A percentile compares a stretch with the other conserved stretches of the same genome.
phyloP scores from a whole-genome alignment of 1,284 basidiomycete genomes.

The Pyrrhoderma noxium region DNA sequence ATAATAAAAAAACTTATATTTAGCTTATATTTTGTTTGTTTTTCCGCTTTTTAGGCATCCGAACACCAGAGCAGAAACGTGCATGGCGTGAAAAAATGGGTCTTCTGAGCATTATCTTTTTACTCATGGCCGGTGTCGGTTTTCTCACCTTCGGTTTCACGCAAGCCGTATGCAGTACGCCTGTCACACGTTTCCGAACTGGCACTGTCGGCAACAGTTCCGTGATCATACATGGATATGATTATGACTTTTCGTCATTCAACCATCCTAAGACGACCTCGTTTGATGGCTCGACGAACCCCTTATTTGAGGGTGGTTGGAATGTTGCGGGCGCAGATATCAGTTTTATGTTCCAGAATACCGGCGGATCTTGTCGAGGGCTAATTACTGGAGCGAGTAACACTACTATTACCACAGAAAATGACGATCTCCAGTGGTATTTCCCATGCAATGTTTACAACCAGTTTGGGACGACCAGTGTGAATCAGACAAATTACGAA shows the following conservation, averaged over 20 bases:
- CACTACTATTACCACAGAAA: conserved; percentile 58
- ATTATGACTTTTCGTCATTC: conserved; percentile 87
- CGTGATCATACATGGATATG: conserved; percentile 89
- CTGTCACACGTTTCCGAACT: conserved; percentile 73
- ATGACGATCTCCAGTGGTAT: conserved; percentile 72
- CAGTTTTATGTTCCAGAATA: conserved; percentile 91
- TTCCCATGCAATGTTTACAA: conserved; percentile 91
- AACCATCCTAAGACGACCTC: conserved; percentile 64
- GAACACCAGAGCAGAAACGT: conserved; percentile 88
- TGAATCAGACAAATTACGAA: conserved; percentile 68
- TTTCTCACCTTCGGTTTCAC: conserved; percentile 99
- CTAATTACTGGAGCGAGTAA: conserved; percentile 67
- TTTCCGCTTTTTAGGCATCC: conserved; percentile 55
- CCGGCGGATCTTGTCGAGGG: conserved; percentile 75
- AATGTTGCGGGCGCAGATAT: conserved; percentile 80
- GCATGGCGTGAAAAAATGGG: conserved; percentile 99
- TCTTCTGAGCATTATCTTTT: conserved; percentile 72
- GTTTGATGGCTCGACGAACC: conserved; percentile 79
- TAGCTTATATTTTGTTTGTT: conserved; percentile 4
- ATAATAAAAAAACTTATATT: conserved; percentile 16
- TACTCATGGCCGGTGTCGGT: conserved; percentile 89
- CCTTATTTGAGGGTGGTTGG: conserved; percentile 74
- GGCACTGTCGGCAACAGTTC: conserved; percentile 75
- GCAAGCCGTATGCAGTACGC: conserved; percentile 83
- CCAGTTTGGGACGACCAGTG: conserved; percentile 57